These are phyloP conservation scores for Echites panduratus DNA, from an alignment of 257 asterid species.

Conservation along the genomic window DNA sequence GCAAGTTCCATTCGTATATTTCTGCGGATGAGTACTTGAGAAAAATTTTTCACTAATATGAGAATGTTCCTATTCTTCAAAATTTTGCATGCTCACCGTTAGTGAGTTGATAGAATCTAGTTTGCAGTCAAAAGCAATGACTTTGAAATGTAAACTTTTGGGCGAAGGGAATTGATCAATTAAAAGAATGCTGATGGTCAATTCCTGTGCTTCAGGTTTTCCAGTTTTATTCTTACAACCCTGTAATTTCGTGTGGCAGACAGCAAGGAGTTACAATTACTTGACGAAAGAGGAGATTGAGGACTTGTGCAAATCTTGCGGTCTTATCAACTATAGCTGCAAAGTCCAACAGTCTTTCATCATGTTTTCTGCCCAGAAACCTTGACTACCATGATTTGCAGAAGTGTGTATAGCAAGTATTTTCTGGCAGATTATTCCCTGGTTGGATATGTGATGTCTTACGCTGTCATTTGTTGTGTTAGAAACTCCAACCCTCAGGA, in stretches of 20 bases:
- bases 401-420: neutral
- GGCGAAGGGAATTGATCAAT: neutral
- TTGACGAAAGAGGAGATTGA: slow-evolving; percentile 76
- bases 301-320: slow-evolving; percentile 72
- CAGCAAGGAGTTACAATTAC: slow-evolving; percentile 39
- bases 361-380: slow-evolving; percentile 83
- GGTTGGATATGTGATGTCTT: neutral
- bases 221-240: neutral
- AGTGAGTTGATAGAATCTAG: neutral
- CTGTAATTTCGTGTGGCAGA: slow-evolving; percentile 29
- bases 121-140: neutral
- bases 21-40: neutral
- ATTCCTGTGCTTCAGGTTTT: neutral
- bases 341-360: slow-evolving; percentile 66
- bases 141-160: neutral
- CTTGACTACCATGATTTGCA: slow-evolving; percentile 27
- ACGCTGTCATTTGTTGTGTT: no score
- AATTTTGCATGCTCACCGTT: neutral
- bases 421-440: neutral
- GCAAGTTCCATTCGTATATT: no score
- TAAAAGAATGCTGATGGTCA: neutral
- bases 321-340: slow-evolving; percentile 63
- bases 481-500: neutral
- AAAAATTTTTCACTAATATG: neutral
- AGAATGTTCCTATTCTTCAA: neutral